These are phyloP conservation scores for Periconia sp. DNA, from an alignment of 2,329 filamentous ascomycete species.

Conservation along the genomic window DNA sequence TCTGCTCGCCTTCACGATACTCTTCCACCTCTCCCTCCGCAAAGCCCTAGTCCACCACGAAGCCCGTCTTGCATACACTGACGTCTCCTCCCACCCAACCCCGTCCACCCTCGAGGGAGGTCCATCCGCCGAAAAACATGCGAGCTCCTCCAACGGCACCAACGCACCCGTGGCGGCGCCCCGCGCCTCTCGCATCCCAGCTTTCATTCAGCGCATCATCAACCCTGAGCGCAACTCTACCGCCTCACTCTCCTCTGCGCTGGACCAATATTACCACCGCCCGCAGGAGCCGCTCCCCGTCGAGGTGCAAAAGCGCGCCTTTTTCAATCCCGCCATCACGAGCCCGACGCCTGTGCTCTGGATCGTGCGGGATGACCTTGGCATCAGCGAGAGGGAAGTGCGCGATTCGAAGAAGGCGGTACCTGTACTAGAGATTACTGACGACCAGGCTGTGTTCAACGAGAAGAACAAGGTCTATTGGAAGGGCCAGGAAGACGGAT, in stretches of 20 bases:
- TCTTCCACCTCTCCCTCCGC: constrained; percentile 48
- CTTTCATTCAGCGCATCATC: constrained; percentile 38
- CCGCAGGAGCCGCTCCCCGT: constrained; percentile 38
- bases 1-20: constrained; percentile 47
- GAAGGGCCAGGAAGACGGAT: constrained; percentile 45
- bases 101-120: constrained; percentile 32
- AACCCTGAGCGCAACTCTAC: constrained; percentile 42
- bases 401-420: constrained; percentile 47
- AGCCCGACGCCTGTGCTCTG: constrained; percentile 52
- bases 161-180: constrained; percentile 21
- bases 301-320: constrained; percentile 50
- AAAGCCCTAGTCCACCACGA: constrained; percentile 38
- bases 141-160: constrained; percentile 10
- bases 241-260: constrained; percentile 31
- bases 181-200: constrained; percentile 28
- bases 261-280: constrained; percentile 41
- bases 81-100: too few relatives aligned
- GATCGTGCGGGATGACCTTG: constrained; percentile 53
- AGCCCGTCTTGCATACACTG: constrained; percentile 36
- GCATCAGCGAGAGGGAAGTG: constrained; percentile 51
- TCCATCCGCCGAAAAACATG: constrained; percentile 22
- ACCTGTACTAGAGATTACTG: constrained; percentile 48
- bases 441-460: constrained; percentile 53
- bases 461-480: constrained; percentile 54
- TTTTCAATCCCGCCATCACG: constrained; percentile 52